Base-by-base conservation (phyloP, 768 basidiomycete genomes). In the Austroboletus eburneus region DNA sequence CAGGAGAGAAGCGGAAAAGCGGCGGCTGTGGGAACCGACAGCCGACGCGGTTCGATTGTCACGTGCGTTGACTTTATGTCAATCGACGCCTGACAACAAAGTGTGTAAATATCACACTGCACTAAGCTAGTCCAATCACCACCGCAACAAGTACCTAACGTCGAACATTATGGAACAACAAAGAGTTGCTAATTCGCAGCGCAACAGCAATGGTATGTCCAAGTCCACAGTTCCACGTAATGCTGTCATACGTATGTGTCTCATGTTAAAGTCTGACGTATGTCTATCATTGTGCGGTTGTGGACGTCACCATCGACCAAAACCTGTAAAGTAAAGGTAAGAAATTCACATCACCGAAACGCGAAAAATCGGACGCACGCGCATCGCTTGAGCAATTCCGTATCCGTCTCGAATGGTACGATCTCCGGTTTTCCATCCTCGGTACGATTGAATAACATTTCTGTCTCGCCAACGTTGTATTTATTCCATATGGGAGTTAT, bases 11-110 rank as follows among this genome's bases (percentile, higher is more conserved):
- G 34, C 27, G 12, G 12, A 27, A 27, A 27, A 12, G 27, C 27
- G 27, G 27, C 12, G 12, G 16, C 20, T 52, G 51, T 59, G 60
- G 50, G 52, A 56, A 49, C 49, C 45, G 47, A 49, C 36, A 35
- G 37, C 41, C 21, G 49, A 57, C 63, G 58, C 62, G 63, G 63
- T 65, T 65, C 63, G 39, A 40, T 63, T 58, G 52, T 65, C 63
- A 65, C 63, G 63, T 67, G 63, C 22, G 50, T 64, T 64, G 59
- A 64, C 35, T 65, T 64, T n/a, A 30, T 27, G 35, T 6, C 38
- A n/a, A n/a, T n/a, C 12, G 30, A 32, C 30, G 7, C n/a, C n/a
- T n/a, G n/a, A 39, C 42, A 5, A 27, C 27, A 27, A 34, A 22
- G n/a, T n/a, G n/a, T n/a, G n/a, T n/a, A n/a, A n/a, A n/a, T n/a